Percentiles rank a stretch among this genome's conserved stretches.
Evolutionary conservation across 768 basidiomycete species (phyloP).

Genomic region (Tricholoma hemisulphureum): DNA sequence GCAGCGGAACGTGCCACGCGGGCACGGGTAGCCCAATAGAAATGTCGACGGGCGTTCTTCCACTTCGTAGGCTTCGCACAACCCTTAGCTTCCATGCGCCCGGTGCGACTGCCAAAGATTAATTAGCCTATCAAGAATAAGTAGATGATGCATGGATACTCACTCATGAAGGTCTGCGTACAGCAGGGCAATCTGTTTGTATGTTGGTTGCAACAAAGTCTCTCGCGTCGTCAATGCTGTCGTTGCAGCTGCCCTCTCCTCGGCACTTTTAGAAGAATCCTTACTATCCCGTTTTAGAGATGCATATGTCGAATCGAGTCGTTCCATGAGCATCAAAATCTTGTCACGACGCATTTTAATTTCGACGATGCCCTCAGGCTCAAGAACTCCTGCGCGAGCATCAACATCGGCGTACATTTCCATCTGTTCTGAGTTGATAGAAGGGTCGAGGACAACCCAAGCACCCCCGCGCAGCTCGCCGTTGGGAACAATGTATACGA

Average conservation of each 20-base stretch:
- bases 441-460: slow-evolving; percentile 98
- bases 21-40: slow-evolving; percentile 94
- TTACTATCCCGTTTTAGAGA: slow-evolving; percentile 77
- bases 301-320: slow-evolving; percentile 83
- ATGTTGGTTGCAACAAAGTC: slow-evolving; percentile 78
- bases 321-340: slow-evolving; percentile 86
- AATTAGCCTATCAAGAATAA: slow-evolving; percentile 8
- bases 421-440: slow-evolving; percentile 96
- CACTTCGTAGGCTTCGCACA: slow-evolving; percentile 85
- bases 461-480: slow-evolving; percentile 98
- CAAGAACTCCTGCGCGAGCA: slow-evolving; percentile 92
- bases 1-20: slow-evolving; percentile 69
- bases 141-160: slow-evolving; percentile 30
- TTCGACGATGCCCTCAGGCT: slow-evolving; percentile 96
- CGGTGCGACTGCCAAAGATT: slow-evolving; percentile 64
- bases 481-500: slow-evolving; percentile 97
- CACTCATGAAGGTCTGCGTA: slow-evolving; percentile 98
- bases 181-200: slow-evolving; percentile 89
- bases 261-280: slow-evolving; percentile 66
- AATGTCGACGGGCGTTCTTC: slow-evolving; percentile 85
- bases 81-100: slow-evolving; percentile 97
- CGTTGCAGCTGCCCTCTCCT: slow-evolving; percentile 71
- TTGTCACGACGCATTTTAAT: slow-evolving; percentile 98
- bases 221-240: slow-evolving; percentile 75
- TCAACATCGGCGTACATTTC: slow-evolving; percentile 99